Base-by-base conservation (phyloP, 805 yeast species). In the Kodamaea kaohsiungensis region DNA sequence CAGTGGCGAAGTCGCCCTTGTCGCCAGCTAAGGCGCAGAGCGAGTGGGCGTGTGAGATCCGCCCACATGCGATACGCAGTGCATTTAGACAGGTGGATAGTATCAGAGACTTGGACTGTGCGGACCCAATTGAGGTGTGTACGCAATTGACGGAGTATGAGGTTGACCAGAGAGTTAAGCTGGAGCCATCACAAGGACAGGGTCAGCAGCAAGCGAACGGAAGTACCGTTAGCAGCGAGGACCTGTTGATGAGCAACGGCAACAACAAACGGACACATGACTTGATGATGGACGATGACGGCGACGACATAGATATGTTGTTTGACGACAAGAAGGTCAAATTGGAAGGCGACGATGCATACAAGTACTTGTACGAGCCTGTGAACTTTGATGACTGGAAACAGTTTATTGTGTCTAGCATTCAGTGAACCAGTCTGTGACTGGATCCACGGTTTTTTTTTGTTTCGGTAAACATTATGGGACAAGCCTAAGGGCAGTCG, bases 11-110 rank as follows among this genome's bases (percentile, higher is more conserved):
- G 47, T 69, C 75, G 7, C 81, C 80, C 2, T 70, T 77, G 16
- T 72, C 79, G 25, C 80, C 80, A 7, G 56, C 55, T 12, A 57
- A 52, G 37, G 61, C 56, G 51, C 49, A 64, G 27, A 63, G 68
- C 16, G 73, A 66, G 35, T 76, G 80, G 80, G 67, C 70, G 1
- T 74, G 82, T 45, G 78, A 75, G 39, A 70, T 80, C n/a, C 75
- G 73, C 47, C 78, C 84, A 1, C 65, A 65, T 15, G 77, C 79
- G 12, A 70, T 82, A 16, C 56, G 72, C 1, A 71, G 80, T 6
- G 77, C 83, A 0, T 81, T 82, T 62, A 69, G 70, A 53, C 84
- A 75, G 48, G 75, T 79, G 18, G 73, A 72, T 18, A 56, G 58
- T 37, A 73, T 78, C 33, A 63, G 66, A 49, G 77, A 75, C 42